These are phyloP conservation scores for Vanrija sp. DNA, from an alignment of 1,284 basidiomycete genomes.

Conservation along the genomic window DNA sequence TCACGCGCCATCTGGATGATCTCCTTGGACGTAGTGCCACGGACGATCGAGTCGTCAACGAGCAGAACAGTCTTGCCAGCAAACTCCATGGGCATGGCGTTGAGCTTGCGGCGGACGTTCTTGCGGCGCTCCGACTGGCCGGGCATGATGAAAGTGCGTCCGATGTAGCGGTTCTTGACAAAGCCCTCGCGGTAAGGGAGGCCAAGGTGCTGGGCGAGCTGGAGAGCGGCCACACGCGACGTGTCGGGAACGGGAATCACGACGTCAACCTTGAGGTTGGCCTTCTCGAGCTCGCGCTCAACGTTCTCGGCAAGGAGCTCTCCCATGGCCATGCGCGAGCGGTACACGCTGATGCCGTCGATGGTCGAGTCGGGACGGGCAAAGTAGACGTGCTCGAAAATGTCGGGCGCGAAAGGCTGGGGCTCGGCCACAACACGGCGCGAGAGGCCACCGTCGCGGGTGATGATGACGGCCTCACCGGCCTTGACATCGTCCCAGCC, in stretches of 20 bases:
- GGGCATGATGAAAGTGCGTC: constrained; percentile 99
- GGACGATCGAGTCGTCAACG: constrained; percentile 98
- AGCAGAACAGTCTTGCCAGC: constrained; percentile 86
- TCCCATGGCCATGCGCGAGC: constrained; percentile 98
- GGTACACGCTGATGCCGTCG: constrained; percentile 95
- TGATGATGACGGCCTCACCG: constrained; percentile 93
- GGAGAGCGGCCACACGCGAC: constrained; percentile 89
- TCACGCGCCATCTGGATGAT: constrained; percentile 99
- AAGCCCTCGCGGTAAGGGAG: constrained; percentile 98
- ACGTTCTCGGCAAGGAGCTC: constrained; percentile 90
- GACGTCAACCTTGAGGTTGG: constrained; percentile 76
- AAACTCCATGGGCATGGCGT: constrained; percentile 99
- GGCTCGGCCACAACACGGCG: constrained; percentile 68
- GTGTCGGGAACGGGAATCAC: constrained; percentile 99
- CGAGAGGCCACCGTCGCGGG: constrained; percentile 62
- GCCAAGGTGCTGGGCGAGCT: constrained; percentile 83
- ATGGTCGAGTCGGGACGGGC: constrained; percentile 96
- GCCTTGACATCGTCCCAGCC: constrained; percentile 93
- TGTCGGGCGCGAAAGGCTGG: constrained; percentile 88
- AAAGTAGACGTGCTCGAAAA: constrained; percentile 99
- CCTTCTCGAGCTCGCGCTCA: constrained; percentile 64
- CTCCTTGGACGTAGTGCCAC: constrained; percentile 97
- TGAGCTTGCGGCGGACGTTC: constrained; percentile 93
- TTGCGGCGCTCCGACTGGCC: constrained; percentile 84
- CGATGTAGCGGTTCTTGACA: constrained; percentile 98